A percentile compares a stretch with the other conserved stretches of the same genome.
phyloP scores from a whole-genome alignment of 169 alveolate species.

The Eimeria maxima region DNA sequence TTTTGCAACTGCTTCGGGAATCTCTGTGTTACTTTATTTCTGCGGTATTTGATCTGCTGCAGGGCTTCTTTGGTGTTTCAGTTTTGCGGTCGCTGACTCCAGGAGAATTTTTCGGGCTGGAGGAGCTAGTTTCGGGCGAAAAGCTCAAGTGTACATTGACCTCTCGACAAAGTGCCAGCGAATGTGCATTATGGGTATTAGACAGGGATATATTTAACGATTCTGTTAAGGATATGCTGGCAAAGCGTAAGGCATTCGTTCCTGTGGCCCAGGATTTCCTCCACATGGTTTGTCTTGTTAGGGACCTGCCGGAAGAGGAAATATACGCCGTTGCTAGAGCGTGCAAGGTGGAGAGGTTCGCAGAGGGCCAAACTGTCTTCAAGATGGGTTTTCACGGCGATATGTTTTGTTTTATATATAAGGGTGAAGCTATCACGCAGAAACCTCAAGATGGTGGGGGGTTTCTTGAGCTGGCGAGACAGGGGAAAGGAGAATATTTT shows the following conservation, averaged over 20 bases:
- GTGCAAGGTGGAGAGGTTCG: slow-evolving; percentile 80
- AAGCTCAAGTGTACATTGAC: slow-evolving; percentile 61
- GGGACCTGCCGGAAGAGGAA: slow-evolving; percentile 68
- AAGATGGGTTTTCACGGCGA: slow-evolving; percentile 80
- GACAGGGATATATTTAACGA: slow-evolving; percentile 72
- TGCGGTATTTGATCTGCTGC: background rate
- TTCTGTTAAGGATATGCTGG: slow-evolving; percentile 70
- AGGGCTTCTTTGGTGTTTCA: slow-evolving; percentile 81
- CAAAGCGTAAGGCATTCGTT: slow-evolving; percentile 68
- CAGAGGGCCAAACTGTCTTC: slow-evolving; percentile 82
- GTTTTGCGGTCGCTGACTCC: slow-evolving; percentile 64
- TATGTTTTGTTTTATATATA: slow-evolving; percentile 80
- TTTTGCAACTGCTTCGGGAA: background rate
- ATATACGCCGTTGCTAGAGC: slow-evolving; percentile 71
- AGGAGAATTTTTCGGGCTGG: slow-evolving; percentile 78
- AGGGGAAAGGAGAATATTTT: slow-evolving; percentile 86
- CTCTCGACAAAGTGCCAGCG: slow-evolving; percentile 67
- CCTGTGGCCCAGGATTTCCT: slow-evolving; percentile 75
- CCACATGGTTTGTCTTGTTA: slow-evolving; percentile 60
- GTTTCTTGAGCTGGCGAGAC: slow-evolving; percentile 80
- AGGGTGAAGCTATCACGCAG: slow-evolving; percentile 78
- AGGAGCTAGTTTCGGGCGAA: slow-evolving; percentile 76
- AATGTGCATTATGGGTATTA: slow-evolving; percentile 75
- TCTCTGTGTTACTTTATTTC: background rate
- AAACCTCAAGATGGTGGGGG: slow-evolving; percentile 79